A percentile compares a stretch with the other conserved stretches of the same genome.
Conservation (phyloP, 164 flowering plant genomes). For the Pachysandra terminalis region DNA sequence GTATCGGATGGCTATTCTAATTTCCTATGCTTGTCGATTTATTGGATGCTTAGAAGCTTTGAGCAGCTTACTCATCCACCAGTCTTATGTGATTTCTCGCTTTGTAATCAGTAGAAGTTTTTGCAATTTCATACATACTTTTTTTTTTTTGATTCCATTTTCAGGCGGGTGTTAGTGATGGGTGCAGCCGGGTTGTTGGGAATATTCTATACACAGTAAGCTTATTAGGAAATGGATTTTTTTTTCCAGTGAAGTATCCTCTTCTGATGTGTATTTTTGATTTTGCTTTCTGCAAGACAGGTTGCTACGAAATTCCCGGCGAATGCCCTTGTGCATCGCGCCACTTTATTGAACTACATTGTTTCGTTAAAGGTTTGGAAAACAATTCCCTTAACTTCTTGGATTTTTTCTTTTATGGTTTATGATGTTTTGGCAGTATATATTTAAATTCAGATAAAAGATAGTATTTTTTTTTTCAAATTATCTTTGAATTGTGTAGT, state of each 20-base stretch:
- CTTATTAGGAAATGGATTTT: not conserved
- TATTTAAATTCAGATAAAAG: not conserved
- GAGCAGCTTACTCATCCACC: too few relatives aligned
- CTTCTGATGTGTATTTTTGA: not conserved
- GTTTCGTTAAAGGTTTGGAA: conserved; percentile 61
- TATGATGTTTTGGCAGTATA: too few relatives aligned
- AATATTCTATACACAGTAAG: conserved; percentile 79
- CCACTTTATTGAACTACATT: conserved; percentile 53
- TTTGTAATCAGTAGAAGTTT: too few relatives aligned
- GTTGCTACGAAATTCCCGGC: conserved; percentile 87
- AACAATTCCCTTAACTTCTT: not conserved
- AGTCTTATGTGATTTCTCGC: too few relatives aligned
- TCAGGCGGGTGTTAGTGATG: conserved; percentile 71
- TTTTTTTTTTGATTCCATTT: not conserved
- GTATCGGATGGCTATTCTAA: too few relatives aligned
- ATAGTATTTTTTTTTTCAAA: not conserved
- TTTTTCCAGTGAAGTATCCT: not conserved
- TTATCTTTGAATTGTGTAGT: not conserved
- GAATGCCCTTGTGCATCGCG: conserved; percentile 87
- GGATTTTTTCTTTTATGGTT: not conserved
- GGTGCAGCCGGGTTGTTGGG: conserved; percentile 66
- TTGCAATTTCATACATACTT: too few relatives aligned
- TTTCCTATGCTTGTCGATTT: too few relatives aligned
- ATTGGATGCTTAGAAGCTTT: too few relatives aligned
- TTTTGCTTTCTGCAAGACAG: conserved; percentile 30